These are phyloP conservation scores for Podosphaera xanthii DNA, from an alignment of 2,329 filamentous ascomycete genomes.

Conservation along the genomic window DNA sequence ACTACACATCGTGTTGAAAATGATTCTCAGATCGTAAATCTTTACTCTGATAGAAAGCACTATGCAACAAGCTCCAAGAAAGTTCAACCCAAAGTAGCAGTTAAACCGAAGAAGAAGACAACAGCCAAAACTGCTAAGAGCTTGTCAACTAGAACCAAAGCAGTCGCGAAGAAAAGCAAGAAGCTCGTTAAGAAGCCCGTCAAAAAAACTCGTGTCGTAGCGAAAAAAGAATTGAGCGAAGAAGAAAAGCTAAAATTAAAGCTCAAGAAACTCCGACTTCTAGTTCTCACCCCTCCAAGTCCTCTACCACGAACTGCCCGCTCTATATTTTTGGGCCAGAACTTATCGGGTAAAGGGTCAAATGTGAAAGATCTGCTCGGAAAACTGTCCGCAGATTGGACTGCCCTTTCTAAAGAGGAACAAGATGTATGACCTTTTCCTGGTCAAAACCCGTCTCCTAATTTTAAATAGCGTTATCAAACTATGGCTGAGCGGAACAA, in stretches of 20 bases:
- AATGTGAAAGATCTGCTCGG: not conserved
- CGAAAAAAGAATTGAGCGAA: conserved; percentile 5
- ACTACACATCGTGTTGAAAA: not conserved
- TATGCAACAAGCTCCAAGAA: not conserved
- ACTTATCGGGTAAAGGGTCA: not conserved
- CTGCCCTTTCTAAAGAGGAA: conserved; percentile 14
- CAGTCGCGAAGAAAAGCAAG: conserved; percentile 9
- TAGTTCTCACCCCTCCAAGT: conserved; percentile 16
- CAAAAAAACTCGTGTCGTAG: conserved; percentile 10
- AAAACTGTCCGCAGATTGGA: not conserved
- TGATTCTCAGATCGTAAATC: not conserved
- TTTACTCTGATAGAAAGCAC: not conserved
- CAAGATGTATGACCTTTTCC: conserved; percentile 16
- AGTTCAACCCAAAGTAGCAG: not conserved
- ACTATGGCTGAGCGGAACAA: conserved; percentile 25
- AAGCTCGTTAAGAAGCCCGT: conserved; percentile 10
- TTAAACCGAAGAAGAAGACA: conserved; percentile 5
- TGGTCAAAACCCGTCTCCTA: not conserved
- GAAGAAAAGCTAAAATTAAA: conserved; percentile 9
- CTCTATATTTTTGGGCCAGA: not conserved
- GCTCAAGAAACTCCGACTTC: not conserved
- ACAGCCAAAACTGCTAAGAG: conserved; percentile 8
- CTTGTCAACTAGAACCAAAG: conserved; percentile 12
- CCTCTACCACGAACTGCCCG: conserved; percentile 12
- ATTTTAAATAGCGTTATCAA: conserved; percentile 25